These are phyloP conservation scores for Backusella luteola DNA, from an alignment of 192 early-diverging fungal genomes.

Conservation along the genomic window DNA sequence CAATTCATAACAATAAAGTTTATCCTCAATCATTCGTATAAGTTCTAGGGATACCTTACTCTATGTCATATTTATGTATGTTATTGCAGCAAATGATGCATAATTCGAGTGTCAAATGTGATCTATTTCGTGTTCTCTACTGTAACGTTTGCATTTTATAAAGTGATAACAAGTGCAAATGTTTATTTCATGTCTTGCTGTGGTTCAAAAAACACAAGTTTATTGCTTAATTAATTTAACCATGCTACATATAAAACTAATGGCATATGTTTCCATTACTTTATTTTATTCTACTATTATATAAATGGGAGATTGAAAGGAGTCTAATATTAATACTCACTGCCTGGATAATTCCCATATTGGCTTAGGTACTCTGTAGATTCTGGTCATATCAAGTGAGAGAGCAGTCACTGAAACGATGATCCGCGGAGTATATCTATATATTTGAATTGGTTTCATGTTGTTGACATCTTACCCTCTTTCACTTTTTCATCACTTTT, in stretches of 20 bases:
- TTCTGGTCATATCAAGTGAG: not conserved
- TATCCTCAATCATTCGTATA: no score
- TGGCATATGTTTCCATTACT: not conserved
- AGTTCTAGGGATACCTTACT: no score
- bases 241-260: not conserved
- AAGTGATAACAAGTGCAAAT: not conserved
- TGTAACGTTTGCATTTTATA: slow-evolving; percentile 10
- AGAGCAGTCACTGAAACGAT: not conserved
- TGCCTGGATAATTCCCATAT: not conserved
- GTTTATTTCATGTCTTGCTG: not conserved
- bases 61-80: no score
- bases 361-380: not conserved
- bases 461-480: not conserved
- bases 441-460: not conserved
- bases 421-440: not conserved
- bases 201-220: no score
- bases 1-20: no score
- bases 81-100: no score
- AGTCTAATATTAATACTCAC: not conserved
- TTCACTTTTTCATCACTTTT: not conserved
- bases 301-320: no score
- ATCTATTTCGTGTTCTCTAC: not conserved
- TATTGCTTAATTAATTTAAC: not conserved
- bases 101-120: no score
- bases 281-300: not conserved